A percentile compares a stretch with the other conserved stretches of the same genome.
phyloP scores from a whole-genome alignment of 2,329 filamentous ascomycete genomes.

The Penicillium vulpinum region DNA sequence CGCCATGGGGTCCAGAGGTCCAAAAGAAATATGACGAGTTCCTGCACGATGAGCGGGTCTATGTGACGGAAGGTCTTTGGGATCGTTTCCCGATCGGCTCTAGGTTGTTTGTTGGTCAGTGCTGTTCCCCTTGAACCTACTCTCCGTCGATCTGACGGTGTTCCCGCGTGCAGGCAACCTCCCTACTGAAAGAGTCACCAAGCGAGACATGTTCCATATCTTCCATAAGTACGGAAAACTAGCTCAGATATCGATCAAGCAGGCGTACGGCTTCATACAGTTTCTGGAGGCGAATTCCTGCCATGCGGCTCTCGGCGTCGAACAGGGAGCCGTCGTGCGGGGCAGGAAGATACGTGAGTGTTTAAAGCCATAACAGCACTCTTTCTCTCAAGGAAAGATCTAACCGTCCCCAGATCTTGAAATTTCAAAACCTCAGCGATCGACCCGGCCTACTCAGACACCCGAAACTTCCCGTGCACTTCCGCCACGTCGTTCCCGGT shows the following conservation, averaged over 20 bases:
- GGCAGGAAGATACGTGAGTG: constrained; percentile 90
- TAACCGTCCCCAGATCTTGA: constrained; percentile 67
- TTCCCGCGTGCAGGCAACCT: constrained; percentile 67
- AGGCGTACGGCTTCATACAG: constrained; percentile 95
- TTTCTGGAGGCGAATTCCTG: constrained; percentile 79
- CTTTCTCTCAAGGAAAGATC: neutral
- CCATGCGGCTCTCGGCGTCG: constrained; percentile 68
- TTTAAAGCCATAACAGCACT: neutral
- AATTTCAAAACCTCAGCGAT: constrained; percentile 83
- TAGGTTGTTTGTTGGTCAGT: constrained; percentile 52
- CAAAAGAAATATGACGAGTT: constrained; percentile 54
- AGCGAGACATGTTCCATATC: constrained; percentile 87
- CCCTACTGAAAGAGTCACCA: constrained; percentile 88
- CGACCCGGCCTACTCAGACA: constrained; percentile 57
- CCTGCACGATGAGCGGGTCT: constrained; percentile 51
- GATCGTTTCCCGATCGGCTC: constrained; percentile 53
- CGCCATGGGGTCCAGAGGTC: constrained; percentile 50
- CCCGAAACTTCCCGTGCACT: constrained; percentile 36
- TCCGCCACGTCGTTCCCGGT: constrained; percentile 58
- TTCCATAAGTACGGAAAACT: constrained; percentile 84
- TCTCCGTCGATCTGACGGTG: constrained; percentile 5
- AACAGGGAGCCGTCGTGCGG: constrained; percentile 78
- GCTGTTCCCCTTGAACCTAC: neutral
- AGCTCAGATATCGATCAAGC: constrained; percentile 94
- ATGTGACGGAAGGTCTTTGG: constrained; percentile 55